Conservation (phyloP, 306 rosid species). For the Malus sieversii region DNA sequence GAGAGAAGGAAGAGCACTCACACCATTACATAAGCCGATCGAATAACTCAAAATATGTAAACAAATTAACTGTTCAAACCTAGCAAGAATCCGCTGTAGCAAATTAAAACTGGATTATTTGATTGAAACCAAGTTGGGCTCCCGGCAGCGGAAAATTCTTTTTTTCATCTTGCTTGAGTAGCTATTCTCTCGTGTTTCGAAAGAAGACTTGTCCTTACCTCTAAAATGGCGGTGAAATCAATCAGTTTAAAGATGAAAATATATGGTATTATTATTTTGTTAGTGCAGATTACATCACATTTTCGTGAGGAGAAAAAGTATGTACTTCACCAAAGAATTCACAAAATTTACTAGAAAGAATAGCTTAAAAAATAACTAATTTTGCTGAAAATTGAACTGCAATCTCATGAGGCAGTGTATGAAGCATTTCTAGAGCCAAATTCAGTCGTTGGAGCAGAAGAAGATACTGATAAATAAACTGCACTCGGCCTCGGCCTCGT, state of each 20-base stretch:
- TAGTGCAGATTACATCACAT: background rate
- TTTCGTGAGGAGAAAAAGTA: background rate
- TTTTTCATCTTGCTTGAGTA: too few species aligned
- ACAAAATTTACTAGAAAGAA: background rate
- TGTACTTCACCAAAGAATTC: background rate
- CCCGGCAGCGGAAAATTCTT: too few species aligned
- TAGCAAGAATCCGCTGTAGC: too few species aligned
- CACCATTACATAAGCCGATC: too few species aligned
- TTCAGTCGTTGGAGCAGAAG: constrained; percentile 20
- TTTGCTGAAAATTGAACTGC: background rate
- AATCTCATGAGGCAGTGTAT: background rate
- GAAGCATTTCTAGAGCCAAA: constrained; percentile 9
- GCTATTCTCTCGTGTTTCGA: too few species aligned
- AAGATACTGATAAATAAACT: constrained; percentile 31
- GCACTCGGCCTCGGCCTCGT: constrained; percentile 31
- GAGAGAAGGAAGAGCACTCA: too few species aligned
- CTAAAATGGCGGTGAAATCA: background rate
- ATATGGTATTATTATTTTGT: background rate
- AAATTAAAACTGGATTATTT: too few species aligned
- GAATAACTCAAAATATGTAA: too few species aligned
- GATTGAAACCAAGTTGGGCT: too few species aligned
- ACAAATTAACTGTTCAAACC: too few species aligned
- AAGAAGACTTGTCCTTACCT: background rate
- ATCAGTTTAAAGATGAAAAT: background rate
- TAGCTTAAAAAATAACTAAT: background rate